These are phyloP conservation scores for Calocybe gambosa DNA, from an alignment of 1,284 basidiomycete species.

Conservation along the genomic window DNA sequence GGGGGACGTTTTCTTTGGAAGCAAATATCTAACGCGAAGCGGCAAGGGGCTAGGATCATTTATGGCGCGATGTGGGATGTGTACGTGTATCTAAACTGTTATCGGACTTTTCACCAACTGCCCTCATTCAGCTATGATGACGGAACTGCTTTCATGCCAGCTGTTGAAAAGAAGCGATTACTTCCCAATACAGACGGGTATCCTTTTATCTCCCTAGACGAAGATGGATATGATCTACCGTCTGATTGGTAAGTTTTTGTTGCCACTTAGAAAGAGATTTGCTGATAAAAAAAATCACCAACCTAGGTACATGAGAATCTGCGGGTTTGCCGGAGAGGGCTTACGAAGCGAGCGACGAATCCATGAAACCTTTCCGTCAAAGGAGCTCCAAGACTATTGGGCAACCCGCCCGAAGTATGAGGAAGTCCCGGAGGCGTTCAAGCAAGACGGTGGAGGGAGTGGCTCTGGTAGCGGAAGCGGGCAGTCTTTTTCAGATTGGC, in stretches of 20 bases:
- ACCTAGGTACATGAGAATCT: constrained; percentile 69
- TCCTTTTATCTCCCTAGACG: constrained; percentile 62
- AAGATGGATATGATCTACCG: constrained; percentile 65
- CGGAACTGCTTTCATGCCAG: constrained; percentile 71
- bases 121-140: constrained; percentile 58
- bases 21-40: constrained; percentile 60
- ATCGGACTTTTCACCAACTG: constrained; percentile 12
- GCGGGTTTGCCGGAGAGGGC: constrained; percentile 63
- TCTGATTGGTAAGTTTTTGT: constrained; percentile 54
- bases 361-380: constrained; percentile 59
- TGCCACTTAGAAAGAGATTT: background rate
- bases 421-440: constrained; percentile 29
- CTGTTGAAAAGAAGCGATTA: constrained; percentile 48
- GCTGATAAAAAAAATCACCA: background rate
- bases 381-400: constrained; percentile 74
- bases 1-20: constrained; percentile 73
- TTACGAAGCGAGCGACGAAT: constrained; percentile 57
- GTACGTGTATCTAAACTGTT: constrained; percentile 35
- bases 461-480: constrained; percentile 22
- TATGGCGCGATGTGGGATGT: constrained; percentile 85
- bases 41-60: constrained; percentile 56
- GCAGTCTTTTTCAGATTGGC: constrained; percentile 46
- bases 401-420: constrained; percentile 54
- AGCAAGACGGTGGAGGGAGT: constrained; percentile 17
- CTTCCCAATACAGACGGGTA: constrained; percentile 52